Conservation (phyloP, 768 basidiomycete genomes). For the Tephrocybe sp. region DNA sequence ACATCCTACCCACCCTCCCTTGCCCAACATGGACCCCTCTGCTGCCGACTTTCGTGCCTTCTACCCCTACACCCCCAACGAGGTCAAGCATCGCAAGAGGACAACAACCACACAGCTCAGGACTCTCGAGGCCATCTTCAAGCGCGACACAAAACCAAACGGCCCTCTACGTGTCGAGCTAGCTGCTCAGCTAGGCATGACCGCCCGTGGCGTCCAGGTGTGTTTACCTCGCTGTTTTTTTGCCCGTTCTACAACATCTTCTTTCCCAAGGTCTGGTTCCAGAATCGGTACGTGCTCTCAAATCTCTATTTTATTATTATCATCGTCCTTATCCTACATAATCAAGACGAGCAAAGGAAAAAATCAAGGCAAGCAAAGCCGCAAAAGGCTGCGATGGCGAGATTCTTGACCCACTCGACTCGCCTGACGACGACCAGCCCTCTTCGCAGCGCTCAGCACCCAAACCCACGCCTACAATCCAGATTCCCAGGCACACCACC, state of each 20-base stretch:
- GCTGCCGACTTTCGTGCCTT: constrained; percentile 79
- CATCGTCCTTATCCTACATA: constrained; percentile 6
- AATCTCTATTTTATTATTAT: constrained; percentile 7
- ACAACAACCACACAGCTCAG: constrained; percentile 88
- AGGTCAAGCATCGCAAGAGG: constrained; percentile 91
- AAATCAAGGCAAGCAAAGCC: constrained; percentile 57
- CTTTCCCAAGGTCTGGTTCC: constrained; percentile 77
- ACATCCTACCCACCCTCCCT: constrained; percentile 8
- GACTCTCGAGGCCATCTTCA: constrained; percentile 85
- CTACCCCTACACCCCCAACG: constrained; percentile 86
- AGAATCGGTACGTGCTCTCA: constrained; percentile 59
- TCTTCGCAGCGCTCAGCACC: constrained; percentile 9
- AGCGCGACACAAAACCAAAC: constrained; percentile 89
- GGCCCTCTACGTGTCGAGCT: constrained; percentile 75
- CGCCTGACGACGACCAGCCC: constrained; percentile 23
- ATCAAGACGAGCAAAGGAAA: constrained; percentile 79
- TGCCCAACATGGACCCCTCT: constrained; percentile 56
- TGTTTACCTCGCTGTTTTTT: constrained; percentile 22
- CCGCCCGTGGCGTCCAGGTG: constrained; percentile 92
- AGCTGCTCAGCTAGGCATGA: constrained; percentile 85
- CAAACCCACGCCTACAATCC: constrained; percentile 13
- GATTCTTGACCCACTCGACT: constrained; percentile 23
- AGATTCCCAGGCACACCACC: constrained; percentile 10
- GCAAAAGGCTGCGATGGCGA: constrained; percentile 29
- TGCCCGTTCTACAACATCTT: constrained; percentile 13